Conservation (phyloP, 2,329 filamentous ascomycete species). For the Corinectria fuckeliana region DNA sequence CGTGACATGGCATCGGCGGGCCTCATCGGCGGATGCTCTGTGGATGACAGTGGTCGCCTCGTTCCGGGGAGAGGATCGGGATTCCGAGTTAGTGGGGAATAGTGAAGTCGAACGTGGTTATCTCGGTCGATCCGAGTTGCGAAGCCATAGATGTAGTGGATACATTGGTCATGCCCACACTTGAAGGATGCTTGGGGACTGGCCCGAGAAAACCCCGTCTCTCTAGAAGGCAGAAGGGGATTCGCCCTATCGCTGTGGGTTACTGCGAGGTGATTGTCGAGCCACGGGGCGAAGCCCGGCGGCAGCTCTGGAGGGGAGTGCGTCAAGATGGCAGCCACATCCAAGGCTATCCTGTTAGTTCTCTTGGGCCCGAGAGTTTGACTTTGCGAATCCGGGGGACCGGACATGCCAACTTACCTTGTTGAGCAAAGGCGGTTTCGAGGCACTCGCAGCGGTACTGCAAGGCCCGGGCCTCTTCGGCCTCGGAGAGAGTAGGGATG, state of each 20-base stretch:
- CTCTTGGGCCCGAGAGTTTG: not conserved
- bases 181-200: slow-evolving; percentile 50
- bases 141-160: slow-evolving; percentile 66
- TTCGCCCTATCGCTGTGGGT: slow-evolving; percentile 56
- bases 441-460: slow-evolving; percentile 67
- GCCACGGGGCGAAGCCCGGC: slow-evolving; percentile 57
- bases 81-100: slow-evolving; percentile 49
- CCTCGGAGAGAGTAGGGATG: slow-evolving; percentile 57
- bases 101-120: slow-evolving; percentile 56
- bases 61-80: slow-evolving; percentile 49
- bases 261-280: slow-evolving; percentile 58
- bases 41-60: slow-evolving; percentile 16
- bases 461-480: slow-evolving; percentile 62
- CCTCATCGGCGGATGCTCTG: slow-evolving; percentile 21
- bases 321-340: slow-evolving; percentile 41
- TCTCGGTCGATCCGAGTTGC: slow-evolving; percentile 57
- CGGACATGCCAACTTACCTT: slow-evolving; percentile 37
- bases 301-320: slow-evolving; percentile 44
- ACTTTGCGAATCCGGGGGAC: not conserved
- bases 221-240: slow-evolving; percentile 41
- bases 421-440: slow-evolving; percentile 55
- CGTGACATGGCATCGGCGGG: slow-evolving; percentile 30
- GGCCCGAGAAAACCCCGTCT: slow-evolving; percentile 14
- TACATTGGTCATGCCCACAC: slow-evolving; percentile 61
- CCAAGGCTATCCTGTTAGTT: slow-evolving; percentile 41